Evolutionary conservation across 306 rosid genomes (phyloP).

Genomic region (Gillenia trifoliata): DNA sequence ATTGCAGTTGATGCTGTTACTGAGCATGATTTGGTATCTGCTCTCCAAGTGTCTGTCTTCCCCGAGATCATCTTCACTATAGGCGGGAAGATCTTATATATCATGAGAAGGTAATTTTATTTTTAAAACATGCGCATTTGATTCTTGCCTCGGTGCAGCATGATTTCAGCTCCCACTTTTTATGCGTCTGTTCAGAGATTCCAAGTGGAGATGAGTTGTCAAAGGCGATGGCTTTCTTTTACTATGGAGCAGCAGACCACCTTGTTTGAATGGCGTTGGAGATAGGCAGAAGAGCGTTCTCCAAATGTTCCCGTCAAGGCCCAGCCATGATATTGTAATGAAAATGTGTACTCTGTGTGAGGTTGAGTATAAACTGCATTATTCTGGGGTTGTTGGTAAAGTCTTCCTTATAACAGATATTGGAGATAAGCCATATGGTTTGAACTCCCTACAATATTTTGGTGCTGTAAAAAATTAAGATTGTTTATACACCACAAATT

Average conservation of each 20-base stretch:
- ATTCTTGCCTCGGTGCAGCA: slow-evolving; percentile 1
- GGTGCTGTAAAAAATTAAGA: neutral
- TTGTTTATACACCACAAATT: neutral
- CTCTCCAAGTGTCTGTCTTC: slow-evolving; percentile 63
- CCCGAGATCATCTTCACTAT: slow-evolving; percentile 81
- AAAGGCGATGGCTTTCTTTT: slow-evolving; percentile 83
- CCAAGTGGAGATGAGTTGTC: slow-evolving; percentile 77
- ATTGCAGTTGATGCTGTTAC: slow-evolving; percentile 84
- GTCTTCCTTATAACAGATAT: neutral
- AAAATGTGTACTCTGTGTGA: neutral
- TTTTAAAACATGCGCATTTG: neutral
- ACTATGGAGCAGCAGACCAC: slow-evolving; percentile 77
- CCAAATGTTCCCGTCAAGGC: slow-evolving; percentile 50
- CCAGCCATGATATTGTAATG: slow-evolving; percentile 23
- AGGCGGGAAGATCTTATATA: slow-evolving; percentile 78
- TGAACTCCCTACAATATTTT: neutral
- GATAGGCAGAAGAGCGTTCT: slow-evolving; percentile 47
- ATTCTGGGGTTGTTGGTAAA: neutral
- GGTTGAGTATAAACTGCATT: neutral
- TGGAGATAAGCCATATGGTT: neutral
- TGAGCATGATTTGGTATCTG: slow-evolving; percentile 67
- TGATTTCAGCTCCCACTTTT: slow-evolving; percentile 1
- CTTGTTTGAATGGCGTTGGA: slow-evolving; percentile 42
- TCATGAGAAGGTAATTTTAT: slow-evolving; percentile 62
- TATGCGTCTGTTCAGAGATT: slow-evolving; percentile 36